Conservation (phyloP, 2,329 filamentous ascomycete genomes). For the Grosmannia clavigera region DNA sequence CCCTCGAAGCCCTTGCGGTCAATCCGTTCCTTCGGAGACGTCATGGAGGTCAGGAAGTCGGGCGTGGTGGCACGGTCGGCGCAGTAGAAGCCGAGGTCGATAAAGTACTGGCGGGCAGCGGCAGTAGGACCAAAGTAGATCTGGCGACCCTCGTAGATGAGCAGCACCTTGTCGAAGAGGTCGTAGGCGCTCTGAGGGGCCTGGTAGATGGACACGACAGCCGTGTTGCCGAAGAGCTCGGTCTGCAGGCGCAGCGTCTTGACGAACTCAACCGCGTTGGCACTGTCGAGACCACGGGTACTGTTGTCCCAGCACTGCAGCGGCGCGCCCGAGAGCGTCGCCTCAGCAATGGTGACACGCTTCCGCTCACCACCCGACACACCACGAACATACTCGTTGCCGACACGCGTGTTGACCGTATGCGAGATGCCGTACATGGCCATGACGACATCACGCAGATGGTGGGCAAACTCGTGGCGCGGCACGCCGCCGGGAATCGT, state of each 20-base stretch:
- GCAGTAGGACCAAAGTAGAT: conserved; percentile 51
- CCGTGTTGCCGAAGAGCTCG: conserved; percentile 53
- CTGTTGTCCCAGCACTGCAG: conserved; percentile 62
- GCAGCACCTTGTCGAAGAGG: conserved; percentile 45
- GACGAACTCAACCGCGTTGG: conserved; percentile 65
- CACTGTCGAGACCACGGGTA: conserved; percentile 61
- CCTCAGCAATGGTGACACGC: conserved; percentile 52
- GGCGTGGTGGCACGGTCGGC: conserved; percentile 55
- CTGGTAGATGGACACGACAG: conserved; percentile 64
- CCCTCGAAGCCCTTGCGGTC: conserved; percentile 43
- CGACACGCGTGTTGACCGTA: conserved; percentile 59
- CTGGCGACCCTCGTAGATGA: conserved; percentile 48
- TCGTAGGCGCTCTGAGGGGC: conserved; percentile 54
- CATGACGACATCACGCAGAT: conserved; percentile 61
- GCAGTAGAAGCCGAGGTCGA: conserved; percentile 54
- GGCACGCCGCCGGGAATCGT: conserved; percentile 46
- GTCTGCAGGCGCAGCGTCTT: conserved; percentile 56
- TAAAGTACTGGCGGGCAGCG: conserved; percentile 51
- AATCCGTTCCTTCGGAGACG: conserved; percentile 42
- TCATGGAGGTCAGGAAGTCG: conserved; percentile 63
- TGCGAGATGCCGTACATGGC: conserved; percentile 64
- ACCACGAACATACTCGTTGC: conserved; percentile 63
- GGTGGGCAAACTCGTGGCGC: conserved; percentile 30
- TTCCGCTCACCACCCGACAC: conserved; percentile 64
- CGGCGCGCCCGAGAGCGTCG: conserved; percentile 44